phyloP scores from a whole-genome alignment of 1,284 basidiomycete genomes.

The Rhodotorula sp. region DNA sequence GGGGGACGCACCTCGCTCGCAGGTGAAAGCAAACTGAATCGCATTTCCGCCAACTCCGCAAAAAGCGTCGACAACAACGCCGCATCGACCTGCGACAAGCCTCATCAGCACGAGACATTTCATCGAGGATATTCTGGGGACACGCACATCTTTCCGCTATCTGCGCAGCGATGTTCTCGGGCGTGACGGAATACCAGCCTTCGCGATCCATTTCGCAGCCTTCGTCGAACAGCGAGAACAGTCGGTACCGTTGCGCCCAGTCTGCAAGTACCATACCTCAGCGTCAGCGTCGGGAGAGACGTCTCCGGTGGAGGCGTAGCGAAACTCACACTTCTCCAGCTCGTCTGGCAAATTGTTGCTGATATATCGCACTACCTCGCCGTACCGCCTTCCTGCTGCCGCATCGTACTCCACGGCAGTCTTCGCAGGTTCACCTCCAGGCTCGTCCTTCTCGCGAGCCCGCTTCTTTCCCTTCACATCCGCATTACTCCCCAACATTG shows the following conservation, averaged over 20 bases:
- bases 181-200: conserved; percentile 97
- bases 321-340: conserved; percentile 37
- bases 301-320: background rate
- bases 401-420: conserved; percentile 2
- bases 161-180: conserved; percentile 83
- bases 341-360: conserved; percentile 27
- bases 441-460: conserved; percentile 9
- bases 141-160: conserved; percentile 83
- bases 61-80: conserved; percentile 78
- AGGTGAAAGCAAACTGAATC: conserved; percentile 94
- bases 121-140: too few species aligned
- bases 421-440: background rate
- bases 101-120: conserved; percentile 3
- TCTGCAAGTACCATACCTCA: conserved; percentile 55
- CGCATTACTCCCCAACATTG: background rate
- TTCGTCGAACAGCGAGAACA: conserved; percentile 75
- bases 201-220: conserved; percentile 54
- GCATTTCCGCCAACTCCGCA: conserved; percentile 97
- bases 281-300: background rate
- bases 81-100: conserved; percentile 43
- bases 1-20: conserved; percentile 58
- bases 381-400: conserved; percentile 9
- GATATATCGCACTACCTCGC: conserved; percentile 19
- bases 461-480: conserved; percentile 34
- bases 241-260: conserved; percentile 75